Percentiles rank a stretch among this genome's conserved stretches.
Evolutionary conservation across 352 stramenopile species (phyloP).

Genomic region (Phytophthora lateralis): DNA sequence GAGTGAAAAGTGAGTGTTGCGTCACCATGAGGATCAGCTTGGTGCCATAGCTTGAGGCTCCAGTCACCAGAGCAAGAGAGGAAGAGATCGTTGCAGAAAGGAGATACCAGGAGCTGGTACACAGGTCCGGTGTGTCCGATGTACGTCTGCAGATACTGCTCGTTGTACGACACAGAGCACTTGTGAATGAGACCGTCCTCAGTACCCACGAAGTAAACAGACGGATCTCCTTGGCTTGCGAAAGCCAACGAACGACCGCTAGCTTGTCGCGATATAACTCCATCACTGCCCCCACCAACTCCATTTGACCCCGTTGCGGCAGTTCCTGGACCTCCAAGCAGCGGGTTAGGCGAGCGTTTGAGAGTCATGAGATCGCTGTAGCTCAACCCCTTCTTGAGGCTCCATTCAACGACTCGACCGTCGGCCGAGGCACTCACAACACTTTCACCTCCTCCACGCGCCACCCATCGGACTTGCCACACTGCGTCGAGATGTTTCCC

Average conservation of each 20-base stretch:
- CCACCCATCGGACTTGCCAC: constrained; percentile 93
- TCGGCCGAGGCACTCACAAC: constrained; percentile 93
- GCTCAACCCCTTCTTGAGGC: constrained; percentile 91
- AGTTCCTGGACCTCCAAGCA: constrained; percentile 52
- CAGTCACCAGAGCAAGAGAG: constrained; percentile 91
- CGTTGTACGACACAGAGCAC: constrained; percentile 93
- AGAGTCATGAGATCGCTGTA: constrained; percentile 92
- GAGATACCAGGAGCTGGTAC: constrained; percentile 88
- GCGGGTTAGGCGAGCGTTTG: constrained; percentile 80
- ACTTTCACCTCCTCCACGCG: constrained; percentile 85
- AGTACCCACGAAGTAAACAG: constrained; percentile 91
- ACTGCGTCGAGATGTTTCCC: constrained; percentile 91
- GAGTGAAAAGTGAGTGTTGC: constrained; percentile 69
- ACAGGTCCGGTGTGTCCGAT: constrained; percentile 87
- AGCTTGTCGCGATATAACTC: constrained; percentile 88
- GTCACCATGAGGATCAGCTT: constrained; percentile 51
- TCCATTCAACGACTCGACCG: constrained; percentile 93
- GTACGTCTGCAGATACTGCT: constrained; percentile 94
- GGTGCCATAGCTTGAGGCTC: constrained; percentile 90
- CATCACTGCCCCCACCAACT: constrained; percentile 30
- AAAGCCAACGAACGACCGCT: constrained; percentile 92
- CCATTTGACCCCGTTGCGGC: constrained; percentile 47
- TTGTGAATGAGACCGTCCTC: constrained; percentile 93
- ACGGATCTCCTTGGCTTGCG: constrained; percentile 65
- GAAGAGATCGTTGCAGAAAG: constrained; percentile 86